Evolutionary conservation across 2,329 filamentous ascomycete species (phyloP).

Genomic region (Aspergillus neoniger): DNA sequence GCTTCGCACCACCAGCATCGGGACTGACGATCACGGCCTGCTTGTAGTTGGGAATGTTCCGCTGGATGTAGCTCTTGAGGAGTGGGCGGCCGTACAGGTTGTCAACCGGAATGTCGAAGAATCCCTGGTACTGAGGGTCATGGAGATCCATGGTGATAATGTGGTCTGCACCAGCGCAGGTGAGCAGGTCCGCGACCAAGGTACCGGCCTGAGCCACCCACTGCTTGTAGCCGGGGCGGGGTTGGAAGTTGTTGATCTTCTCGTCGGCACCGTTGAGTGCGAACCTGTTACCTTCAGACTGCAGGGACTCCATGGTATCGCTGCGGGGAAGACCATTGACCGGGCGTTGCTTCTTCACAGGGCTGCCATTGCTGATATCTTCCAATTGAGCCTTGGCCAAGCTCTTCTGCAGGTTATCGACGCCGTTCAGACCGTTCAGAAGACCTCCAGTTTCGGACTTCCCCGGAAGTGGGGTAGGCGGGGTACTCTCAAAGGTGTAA

Average conservation of each 20-base stretch:
- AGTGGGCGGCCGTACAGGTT: conserved; percentile 75
- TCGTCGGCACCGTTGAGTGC: conserved; percentile 60
- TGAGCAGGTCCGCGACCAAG: conserved; percentile 88
- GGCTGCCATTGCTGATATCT: conserved; percentile 48
- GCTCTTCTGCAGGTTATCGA: conserved; percentile 70
- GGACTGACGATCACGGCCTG: conserved; percentile 92
- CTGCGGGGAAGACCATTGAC: conserved; percentile 43
- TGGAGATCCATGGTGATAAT: conserved; percentile 97
- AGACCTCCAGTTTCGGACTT: conserved; percentile 67
- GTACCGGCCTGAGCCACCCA: conserved; percentile 98
- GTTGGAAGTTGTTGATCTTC: conserved; percentile 66
- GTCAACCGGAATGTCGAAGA: conserved; percentile 98
- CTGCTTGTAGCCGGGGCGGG: conserved; percentile 92
- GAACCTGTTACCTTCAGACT: conserved; percentile 31
- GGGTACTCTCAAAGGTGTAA: conserved; percentile 89
- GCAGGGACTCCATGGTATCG: conserved; percentile 42
- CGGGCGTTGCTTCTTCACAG: conserved; percentile 45
- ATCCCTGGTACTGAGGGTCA: conserved; percentile 96
- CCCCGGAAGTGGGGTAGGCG: conserved; percentile 77
- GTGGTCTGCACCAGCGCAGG: conserved; percentile 93
- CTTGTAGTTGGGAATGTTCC: conserved; percentile 79
- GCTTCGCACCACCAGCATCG: conserved; percentile 94
- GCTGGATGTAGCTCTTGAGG: conserved; percentile 68
- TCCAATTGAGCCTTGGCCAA: conserved; percentile 68
- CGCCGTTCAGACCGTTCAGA: conserved; percentile 56